Base-by-base conservation (phyloP, 2,329 filamentous ascomycete genomes). In the Seiridium cupressi region DNA sequence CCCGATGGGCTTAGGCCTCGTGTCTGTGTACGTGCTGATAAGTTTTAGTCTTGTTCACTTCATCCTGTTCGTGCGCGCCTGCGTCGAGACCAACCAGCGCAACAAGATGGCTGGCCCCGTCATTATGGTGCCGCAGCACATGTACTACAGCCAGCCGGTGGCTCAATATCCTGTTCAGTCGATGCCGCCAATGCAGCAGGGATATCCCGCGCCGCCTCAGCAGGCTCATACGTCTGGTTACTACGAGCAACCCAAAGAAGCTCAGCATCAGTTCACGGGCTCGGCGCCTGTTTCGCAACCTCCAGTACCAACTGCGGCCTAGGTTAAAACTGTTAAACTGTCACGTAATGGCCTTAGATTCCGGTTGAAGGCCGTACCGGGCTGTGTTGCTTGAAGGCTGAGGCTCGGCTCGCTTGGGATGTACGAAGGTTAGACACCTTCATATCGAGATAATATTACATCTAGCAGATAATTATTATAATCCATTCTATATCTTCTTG, bases 21-120 rank as follows among this genome's bases (percentile, higher is more conserved):
- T 44, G 9, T 31, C 51, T n/a, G 32, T 26, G 34, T 42, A 54
- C 10, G 13, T 32, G 53, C 63, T 66, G 44, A 63, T 34, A 26
- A 31, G 51, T 7, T 36, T 10, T 60, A 69, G 68, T 47, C 62
- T 70, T 26, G 48, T 65, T n/a, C 68, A 70, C 51, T 66, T 69
- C 57, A 44, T 61, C 34, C 64, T 70, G 35, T 70, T 70, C 44
- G 61, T 61, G 5, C 60, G 64, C 18, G 66, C 68, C 11, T 69
- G 66, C 47, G 44, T 65, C 9, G 64, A 67, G 51, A 65, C 59
- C 0, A 44, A 48, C 10, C 60, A 58, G 35, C 58, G 61, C 26
- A 61, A 61, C 57, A 62, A 26, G 51, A 34, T 58, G 34, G 38
- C 51, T 9, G 13, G 18, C n/a, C 32, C 47, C 3, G 55, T 54